A percentile compares a stretch with the other conserved stretches of the same genome.
Evolutionary conservation across 108 stramenopile genomes (phyloP).

Genomic region (Conticribra weissflogii): DNA sequence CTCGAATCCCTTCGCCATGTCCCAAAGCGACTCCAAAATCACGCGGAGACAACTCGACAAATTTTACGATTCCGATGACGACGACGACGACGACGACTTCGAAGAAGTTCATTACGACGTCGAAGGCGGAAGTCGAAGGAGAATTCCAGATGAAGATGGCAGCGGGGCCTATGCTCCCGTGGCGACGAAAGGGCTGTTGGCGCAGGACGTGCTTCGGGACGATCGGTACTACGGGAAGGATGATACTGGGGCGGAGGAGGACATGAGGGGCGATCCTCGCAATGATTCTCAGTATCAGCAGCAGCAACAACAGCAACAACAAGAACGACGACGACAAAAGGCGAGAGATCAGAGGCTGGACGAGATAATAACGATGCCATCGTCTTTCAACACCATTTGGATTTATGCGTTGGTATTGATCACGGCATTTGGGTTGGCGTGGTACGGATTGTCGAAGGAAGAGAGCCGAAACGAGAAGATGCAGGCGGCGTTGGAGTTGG

Average conservation of each 20-base stretch:
- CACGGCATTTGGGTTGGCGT: not conserved
- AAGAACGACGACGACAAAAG: not conserved
- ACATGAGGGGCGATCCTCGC: not conserved
- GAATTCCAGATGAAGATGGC: too few relatives aligned
- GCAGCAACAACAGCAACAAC: not conserved
- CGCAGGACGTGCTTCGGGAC: not conserved
- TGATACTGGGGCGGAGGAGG: not conserved
- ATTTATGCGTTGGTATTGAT: not conserved
- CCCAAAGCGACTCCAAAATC: not conserved
- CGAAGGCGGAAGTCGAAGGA: not conserved
- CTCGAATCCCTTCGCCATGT: not conserved
- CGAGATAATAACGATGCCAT: not conserved
- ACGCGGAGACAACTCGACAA: not conserved
- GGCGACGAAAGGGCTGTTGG: not conserved
- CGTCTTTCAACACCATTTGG: constrained; percentile 5
- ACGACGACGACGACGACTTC: not conserved
- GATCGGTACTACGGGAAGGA: not conserved
- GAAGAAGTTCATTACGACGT: not conserved
- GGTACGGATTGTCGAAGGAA: constrained; percentile 3
- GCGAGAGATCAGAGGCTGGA: too few relatives aligned
- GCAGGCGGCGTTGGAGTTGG: not conserved
- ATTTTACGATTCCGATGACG: not conserved
- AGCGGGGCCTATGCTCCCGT: not conserved
- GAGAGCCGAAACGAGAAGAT: not conserved
- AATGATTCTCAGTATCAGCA: too few relatives aligned